Evolutionary conservation across 129 eudicot genomes (phyloP).

Genomic region (Gnaphalium uliginosum): DNA sequence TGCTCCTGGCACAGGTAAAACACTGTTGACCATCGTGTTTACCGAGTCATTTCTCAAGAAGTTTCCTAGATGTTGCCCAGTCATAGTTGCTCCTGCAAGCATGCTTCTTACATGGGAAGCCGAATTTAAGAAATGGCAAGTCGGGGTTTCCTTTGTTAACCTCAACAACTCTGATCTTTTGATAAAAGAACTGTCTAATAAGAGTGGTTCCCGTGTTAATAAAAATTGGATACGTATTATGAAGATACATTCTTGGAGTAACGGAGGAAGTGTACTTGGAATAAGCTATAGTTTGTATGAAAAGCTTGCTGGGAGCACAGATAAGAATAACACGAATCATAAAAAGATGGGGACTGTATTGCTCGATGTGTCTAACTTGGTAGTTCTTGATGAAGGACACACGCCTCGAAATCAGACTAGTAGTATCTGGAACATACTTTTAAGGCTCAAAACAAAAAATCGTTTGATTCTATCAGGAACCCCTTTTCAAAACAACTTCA

Average conservation of each 20-base stretch:
- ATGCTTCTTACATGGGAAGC: constrained; percentile 61
- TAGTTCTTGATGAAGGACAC: constrained; percentile 92
- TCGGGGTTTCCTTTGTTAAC: constrained; percentile 36
- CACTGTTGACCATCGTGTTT: constrained; percentile 51
- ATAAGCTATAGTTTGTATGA: constrained; percentile 55
- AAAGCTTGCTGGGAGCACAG: neutral
- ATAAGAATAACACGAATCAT: neutral
- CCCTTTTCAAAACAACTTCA: constrained; percentile 74
- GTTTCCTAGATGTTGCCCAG: constrained; percentile 49
- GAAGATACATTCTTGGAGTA: constrained; percentile 59
- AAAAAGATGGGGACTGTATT: constrained; percentile 36
- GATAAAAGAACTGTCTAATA: constrained; percentile 9
- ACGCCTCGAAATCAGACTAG: constrained; percentile 63
- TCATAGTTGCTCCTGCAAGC: constrained; percentile 55
- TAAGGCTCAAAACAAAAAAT: constrained; percentile 47
- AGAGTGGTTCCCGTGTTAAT: neutral
- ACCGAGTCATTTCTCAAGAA: constrained; percentile 46
- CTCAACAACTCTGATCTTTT: constrained; percentile 25
- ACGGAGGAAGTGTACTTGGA: constrained; percentile 55
- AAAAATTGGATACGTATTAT: constrained; percentile 36
- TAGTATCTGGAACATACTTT: constrained; percentile 46
- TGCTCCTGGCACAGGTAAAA: constrained; percentile 88
- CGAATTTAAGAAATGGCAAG: constrained; percentile 52
- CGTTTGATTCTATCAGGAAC: constrained; percentile 75
- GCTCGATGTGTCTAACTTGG: constrained; percentile 51